phyloP scores from a whole-genome alignment of 139 green algal species.

The Pedinophyceae sp. region DNA sequence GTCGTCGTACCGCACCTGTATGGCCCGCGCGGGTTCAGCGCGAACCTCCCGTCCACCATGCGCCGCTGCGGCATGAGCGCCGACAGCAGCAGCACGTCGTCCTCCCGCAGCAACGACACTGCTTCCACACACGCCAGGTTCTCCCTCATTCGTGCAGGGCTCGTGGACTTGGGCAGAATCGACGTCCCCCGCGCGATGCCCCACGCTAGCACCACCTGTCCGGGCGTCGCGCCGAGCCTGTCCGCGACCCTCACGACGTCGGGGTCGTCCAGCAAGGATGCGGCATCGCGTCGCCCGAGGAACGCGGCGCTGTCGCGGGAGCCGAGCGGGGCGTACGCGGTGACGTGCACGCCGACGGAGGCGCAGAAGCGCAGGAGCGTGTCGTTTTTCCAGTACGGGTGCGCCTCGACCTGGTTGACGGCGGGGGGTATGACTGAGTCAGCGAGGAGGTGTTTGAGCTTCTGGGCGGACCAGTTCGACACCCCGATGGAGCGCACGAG shows the following conservation, averaged over 20 bases:
- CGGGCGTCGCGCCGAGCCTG: constrained; percentile 34
- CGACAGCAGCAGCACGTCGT: constrained; percentile 37
- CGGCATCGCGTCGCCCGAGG: constrained; percentile 30
- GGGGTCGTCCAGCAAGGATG: constrained; percentile 41
- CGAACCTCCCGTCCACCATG: constrained; percentile 54
- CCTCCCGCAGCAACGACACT: constrained; percentile 31
- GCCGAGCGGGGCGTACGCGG: constrained; percentile 69
- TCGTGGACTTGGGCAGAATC: constrained; percentile 74
- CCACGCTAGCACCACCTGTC: constrained; percentile 19
- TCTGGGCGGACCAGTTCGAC: constrained; percentile 32
- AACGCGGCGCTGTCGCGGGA: constrained; percentile 56
- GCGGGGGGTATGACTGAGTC: not conserved
- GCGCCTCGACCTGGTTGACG: constrained; percentile 66
- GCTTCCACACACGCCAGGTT: constrained; percentile 69
- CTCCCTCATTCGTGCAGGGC: constrained; percentile 44
- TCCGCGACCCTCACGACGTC: constrained; percentile 34
- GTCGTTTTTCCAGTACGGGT: constrained; percentile 79
- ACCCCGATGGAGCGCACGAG: constrained; percentile 60
- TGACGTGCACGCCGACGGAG: not conserved
- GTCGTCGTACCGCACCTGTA: too few relatives aligned
- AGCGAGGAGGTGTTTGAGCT: not conserved
- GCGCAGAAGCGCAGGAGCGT: constrained; percentile 41
- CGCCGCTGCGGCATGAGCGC: constrained; percentile 37
- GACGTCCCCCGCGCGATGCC: constrained; percentile 64
- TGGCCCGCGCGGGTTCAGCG: constrained; percentile 38